Evolutionary conservation across 1,284 basidiomycete genomes (phyloP), one percentile per base, ranked within the genome.

Genomic region (Trametes polyzona): DNA sequence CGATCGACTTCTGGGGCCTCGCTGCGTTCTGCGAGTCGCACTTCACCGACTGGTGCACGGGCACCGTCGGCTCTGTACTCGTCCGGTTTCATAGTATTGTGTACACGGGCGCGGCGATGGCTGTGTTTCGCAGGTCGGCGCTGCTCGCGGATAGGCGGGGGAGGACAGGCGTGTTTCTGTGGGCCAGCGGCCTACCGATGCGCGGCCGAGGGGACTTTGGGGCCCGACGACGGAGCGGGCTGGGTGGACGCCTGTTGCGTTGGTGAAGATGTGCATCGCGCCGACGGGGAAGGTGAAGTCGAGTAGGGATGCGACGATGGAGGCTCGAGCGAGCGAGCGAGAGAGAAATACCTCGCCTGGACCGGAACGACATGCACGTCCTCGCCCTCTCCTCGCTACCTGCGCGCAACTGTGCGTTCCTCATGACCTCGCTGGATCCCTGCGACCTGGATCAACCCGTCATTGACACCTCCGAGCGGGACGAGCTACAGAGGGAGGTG

Each of bases 1-100:
- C 76, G 37, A 55, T 77, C 29, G 72, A 79, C 65, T 66, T 85
- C 19, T 73, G 76, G 12, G 73, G 72, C 17, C 65, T 82, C 17
- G 82, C 80, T 9, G 73, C 69, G 4, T 74, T 83, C 52, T 84
- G 83, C 66, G 83, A 85, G 65, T 66, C 71, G 37, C 77, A 77
- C 54, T 86, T 86, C 62, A 67, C 65, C 32, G 83, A 86, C 57
- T 86, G 84, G 83, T 47, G 51, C 8, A 17, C 19, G 83, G 51
- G 51, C 8, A 17, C 19, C 21, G 39, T 39, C 29, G 29, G 40
- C 16, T 7, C 11, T 30, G 48, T 61, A 17, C 46, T 55, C n/a
- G 9, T 26, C n/a, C 48, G 53, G 2, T 55, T 61, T 30, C 11
- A n/a, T 16, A 49, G 27, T 19, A 21, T 49, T 11, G 16, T 58